Base-by-base conservation (phyloP, 805 yeast genomes). In the Metschnikowia drakensbergensis region DNA sequence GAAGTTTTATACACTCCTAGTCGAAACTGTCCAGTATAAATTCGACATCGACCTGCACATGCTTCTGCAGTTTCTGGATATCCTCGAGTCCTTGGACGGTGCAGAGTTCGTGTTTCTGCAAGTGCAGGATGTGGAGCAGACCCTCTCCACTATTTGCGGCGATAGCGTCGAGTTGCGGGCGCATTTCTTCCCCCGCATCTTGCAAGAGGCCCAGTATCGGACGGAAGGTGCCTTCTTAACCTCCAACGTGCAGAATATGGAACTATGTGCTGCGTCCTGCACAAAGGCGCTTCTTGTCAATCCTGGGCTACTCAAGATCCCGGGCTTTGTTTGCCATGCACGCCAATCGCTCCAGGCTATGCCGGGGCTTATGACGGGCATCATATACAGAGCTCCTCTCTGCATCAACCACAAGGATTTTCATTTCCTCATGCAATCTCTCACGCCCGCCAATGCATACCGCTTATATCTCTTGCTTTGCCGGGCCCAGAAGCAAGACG, bases 21-120 rank as follows among this genome's bases (percentile, higher is more conserved):
- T 55, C 6, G 67, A 64, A 35, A 29, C 57, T 7, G 43, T 63
- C 11, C 52, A 52, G 37, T 55, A 56, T 47, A 55, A 52, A 27
- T 46, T 54, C 42, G 25, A 42, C 25, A 28, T 54, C 3, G 32
- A 26, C n/a, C 5, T 10, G 32, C 17, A 32, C 4, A 25, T 17
- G 27, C 37, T 42, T 10, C 22, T 9, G 23, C 37, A 5, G 22
- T 42, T 42, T 22, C 38, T 29, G 26, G 32, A 25, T 3, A 27
- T 25, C 10, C 26, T 42, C 5, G 38, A 32, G 8, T 10, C 29
- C 3, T 25, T 40, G 29, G 36, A 40, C 29, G 36, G 43, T 2
- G 43, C 43, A 3, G 7, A 40, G 5, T n/a, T 23, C 11, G 43
- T 40, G 32, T 25, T 30, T 31, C 43, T 23, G 34, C 28, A 31